These are phyloP conservation scores for Scleroderma citrinum DNA, from an alignment of 768 basidiomycete genomes.

Conservation along the genomic window DNA sequence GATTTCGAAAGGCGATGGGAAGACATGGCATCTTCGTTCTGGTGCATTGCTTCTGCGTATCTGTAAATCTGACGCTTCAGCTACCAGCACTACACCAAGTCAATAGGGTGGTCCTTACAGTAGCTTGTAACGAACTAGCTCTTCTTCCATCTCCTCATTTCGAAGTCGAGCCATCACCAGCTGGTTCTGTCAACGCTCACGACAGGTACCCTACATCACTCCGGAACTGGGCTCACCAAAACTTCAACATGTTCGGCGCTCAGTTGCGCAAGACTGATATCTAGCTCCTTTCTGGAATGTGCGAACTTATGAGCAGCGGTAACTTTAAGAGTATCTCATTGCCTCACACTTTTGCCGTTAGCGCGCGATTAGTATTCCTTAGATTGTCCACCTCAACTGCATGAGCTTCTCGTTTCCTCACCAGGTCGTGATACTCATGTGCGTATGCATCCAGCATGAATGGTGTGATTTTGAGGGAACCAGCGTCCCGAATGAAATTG, in stretches of 20 bases:
- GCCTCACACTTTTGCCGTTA: constrained; percentile 76
- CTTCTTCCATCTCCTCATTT: constrained; percentile 89
- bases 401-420: constrained; percentile 76
- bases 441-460: constrained; percentile 92
- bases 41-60: constrained; percentile 73
- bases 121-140: constrained; percentile 92
- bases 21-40: constrained; percentile 65
- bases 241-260: constrained; percentile 79
- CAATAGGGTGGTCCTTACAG: constrained; percentile 39
- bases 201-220: background rate
- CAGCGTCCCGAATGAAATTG: constrained; percentile 83
- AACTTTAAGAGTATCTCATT: background rate
- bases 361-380: constrained; percentile 67
- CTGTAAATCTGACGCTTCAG: constrained; percentile 16
- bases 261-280: constrained; percentile 69
- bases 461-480: constrained; percentile 82
- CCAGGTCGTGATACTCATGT: constrained; percentile 80
- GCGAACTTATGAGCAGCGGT: constrained; percentile 7
- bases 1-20: constrained; percentile 51
- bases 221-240: constrained; percentile 38
- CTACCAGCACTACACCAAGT: background rate
- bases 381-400: constrained; percentile 79
- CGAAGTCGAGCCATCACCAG: constrained; percentile 83
- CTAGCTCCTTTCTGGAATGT: constrained; percentile 64
- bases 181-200: constrained; percentile 61